Conservation (phyloP, 2,329 filamentous ascomycete genomes). For the Hypocreales sp. region DNA sequence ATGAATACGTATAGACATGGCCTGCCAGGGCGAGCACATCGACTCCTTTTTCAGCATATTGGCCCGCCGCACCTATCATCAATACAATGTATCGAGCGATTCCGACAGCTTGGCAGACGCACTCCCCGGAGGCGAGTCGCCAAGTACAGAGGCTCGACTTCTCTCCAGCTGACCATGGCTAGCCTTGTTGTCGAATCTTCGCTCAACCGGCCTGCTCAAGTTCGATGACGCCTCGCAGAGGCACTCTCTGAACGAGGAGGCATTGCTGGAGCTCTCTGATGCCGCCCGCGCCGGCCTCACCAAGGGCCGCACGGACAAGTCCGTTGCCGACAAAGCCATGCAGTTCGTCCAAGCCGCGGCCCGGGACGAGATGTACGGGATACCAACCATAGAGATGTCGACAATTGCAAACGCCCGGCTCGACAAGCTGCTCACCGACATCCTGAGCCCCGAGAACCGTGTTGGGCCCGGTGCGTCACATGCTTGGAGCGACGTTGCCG, state of each 20-base stretch:
- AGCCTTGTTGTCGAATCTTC: constrained; percentile 1
- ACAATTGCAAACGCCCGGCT: constrained; percentile 22
- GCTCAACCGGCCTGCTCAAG: constrained; percentile 1
- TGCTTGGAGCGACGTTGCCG: constrained; percentile 17
- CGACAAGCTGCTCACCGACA: constrained; percentile 28
- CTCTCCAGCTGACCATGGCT: not conserved
- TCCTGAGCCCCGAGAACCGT: constrained; percentile 15
- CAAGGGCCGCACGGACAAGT: constrained; percentile 14
- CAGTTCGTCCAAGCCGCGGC: constrained; percentile 22
- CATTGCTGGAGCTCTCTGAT: constrained; percentile 25
- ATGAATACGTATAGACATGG: too few species aligned
- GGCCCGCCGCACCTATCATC: not conserved
- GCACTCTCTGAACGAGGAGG: constrained; percentile 1
- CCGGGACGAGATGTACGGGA: constrained; percentile 19
- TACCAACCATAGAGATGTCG: constrained; percentile 20
- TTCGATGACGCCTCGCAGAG: constrained; percentile 5
- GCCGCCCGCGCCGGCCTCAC: constrained; percentile 20
- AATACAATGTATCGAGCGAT: too few species aligned
- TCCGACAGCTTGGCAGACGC: not conserved
- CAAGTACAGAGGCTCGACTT: too few species aligned
- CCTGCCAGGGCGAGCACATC: too few species aligned
- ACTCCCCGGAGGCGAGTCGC: not conserved
- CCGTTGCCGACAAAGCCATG: constrained; percentile 18
- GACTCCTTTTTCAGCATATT: not conserved
- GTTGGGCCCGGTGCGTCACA: constrained; percentile 11